These are phyloP conservation scores for rapeseed (Brassica napus) DNA, from an alignment of 345 rosid species.

Conservation along the genomic window DNA sequence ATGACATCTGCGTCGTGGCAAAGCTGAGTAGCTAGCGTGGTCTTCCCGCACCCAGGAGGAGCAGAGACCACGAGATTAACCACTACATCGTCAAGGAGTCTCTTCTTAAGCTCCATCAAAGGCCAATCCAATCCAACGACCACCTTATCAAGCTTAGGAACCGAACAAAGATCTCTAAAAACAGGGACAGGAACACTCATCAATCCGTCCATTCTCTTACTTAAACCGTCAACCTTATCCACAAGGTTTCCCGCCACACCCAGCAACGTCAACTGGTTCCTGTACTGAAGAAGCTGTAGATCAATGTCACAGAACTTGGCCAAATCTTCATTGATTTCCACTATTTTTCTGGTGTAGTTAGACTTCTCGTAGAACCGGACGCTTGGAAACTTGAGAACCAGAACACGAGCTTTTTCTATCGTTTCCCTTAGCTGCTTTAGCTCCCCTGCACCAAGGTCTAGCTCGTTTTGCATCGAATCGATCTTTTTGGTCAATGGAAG, in stretches of 20 bases:
- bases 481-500: slow-evolving; percentile 4
- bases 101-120: slow-evolving; percentile 44
- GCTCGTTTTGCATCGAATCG: background rate
- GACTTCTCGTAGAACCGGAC: background rate
- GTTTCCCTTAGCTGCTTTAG: background rate
- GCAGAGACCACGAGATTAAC: slow-evolving; percentile 48
- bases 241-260: background rate
- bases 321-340: background rate
- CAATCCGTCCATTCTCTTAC: background rate
- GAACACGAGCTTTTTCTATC: slow-evolving; percentile 14
- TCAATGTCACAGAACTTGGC: background rate
- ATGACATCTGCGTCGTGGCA: slow-evolving; percentile 45
- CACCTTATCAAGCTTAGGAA: slow-evolving; percentile 35
- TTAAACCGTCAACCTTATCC: background rate
- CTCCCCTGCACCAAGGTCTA: slow-evolving; percentile 12
- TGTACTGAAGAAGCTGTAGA: background rate
- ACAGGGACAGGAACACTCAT: background rate
- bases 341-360: background rate
- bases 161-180: slow-evolving; percentile 26
- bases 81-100: slow-evolving; percentile 29
- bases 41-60: slow-evolving; percentile 63
- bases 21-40: slow-evolving; percentile 48
- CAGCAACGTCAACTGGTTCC: background rate
- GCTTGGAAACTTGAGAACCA: background rate
- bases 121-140: slow-evolving; percentile 49